Evolutionary conservation across 768 basidiomycete species (phyloP), one percentile per base, ranked within the genome.

Genomic region (Sarcomyxa edulis): DNA sequence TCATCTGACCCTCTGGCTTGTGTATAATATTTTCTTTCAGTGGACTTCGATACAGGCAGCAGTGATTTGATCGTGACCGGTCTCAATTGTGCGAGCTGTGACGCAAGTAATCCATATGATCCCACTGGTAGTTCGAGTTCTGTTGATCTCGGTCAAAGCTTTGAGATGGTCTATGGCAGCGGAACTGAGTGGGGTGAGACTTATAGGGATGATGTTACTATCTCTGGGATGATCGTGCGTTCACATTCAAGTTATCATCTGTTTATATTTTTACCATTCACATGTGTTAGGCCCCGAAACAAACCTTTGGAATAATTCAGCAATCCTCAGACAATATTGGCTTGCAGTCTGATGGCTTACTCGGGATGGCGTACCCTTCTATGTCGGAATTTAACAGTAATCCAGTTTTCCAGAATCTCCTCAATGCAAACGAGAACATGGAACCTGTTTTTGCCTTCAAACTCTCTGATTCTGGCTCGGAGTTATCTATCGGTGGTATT

Each of bases 41-140:
- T 54, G 32, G 48, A 53, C 15, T 59, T 61, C 19, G 61, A 63
- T 32, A 61, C 60, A 10, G 61, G 60, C 6, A 58, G 58, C 10
- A 40, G 54, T 6, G 60, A 61, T 28, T 22, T 58, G 9, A 51
- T 63, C 35, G 41, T 61, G 15, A 59, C 60, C 34, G 43, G 35
- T 6, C 33, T 46, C 6, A 25, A 35, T 7, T 61, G 60, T 43
- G 38, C 18, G 16, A 52, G 48, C 19, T 47, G 48, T 14, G 69
- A 68, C 47, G 36, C 43, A 3, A 53, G 49, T 7, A 51, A 12
- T 7, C 6, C 20, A 35, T 35, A 35, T 22, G 33, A 35, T 14
- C 33, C 33, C 6, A 16, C 10, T 22, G 33, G 19, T 6, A 20
- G 19, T 19, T 35, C 33, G 6, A 16, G 19, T 7, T 15, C 33